phyloP scores from a whole-genome alignment of 1,284 basidiomycete species.

The Meripilus lineatus region DNA sequence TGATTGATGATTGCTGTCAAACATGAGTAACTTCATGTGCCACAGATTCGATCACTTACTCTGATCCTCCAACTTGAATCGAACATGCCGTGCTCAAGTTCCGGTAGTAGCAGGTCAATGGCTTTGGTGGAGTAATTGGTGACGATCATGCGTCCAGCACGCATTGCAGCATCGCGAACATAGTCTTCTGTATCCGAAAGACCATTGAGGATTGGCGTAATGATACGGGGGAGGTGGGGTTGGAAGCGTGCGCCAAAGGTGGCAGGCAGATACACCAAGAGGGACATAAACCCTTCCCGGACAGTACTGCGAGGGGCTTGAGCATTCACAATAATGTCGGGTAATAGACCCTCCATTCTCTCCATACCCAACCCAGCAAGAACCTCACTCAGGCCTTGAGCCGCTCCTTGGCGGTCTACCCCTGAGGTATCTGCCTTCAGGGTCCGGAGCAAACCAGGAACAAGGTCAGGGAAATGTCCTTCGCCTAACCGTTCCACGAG shows the following conservation, averaged over 20 bases:
- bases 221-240: constrained; percentile 93
- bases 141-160: constrained; percentile 98
- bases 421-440: constrained; percentile 93
- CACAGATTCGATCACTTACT: constrained; percentile 41
- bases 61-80: constrained; percentile 94
- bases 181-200: constrained; percentile 94
- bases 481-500: constrained; percentile 97
- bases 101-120: constrained; percentile 91
- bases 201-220: constrained; percentile 89
- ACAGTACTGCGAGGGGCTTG: constrained; percentile 89
- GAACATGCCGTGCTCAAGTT: constrained; percentile 94
- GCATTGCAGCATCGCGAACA: constrained; percentile 95
- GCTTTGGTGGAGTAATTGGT: constrained; percentile 92
- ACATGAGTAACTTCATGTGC: constrained; percentile 10
- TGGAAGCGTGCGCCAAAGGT: constrained; percentile 97
- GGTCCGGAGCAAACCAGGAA: constrained; percentile 85
- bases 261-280: constrained; percentile 93
- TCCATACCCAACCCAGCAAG: constrained; percentile 97
- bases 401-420: constrained; percentile 96
- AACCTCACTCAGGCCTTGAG: constrained; percentile 96
- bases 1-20: constrained; percentile 85
- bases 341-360: constrained; percentile 89
- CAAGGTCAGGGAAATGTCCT: constrained; percentile 92
- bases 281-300: constrained; percentile 97
- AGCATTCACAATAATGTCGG: constrained; percentile 91